Base-by-base conservation (phyloP, 805 yeast species). In the Yarrowia osloensis region DNA sequence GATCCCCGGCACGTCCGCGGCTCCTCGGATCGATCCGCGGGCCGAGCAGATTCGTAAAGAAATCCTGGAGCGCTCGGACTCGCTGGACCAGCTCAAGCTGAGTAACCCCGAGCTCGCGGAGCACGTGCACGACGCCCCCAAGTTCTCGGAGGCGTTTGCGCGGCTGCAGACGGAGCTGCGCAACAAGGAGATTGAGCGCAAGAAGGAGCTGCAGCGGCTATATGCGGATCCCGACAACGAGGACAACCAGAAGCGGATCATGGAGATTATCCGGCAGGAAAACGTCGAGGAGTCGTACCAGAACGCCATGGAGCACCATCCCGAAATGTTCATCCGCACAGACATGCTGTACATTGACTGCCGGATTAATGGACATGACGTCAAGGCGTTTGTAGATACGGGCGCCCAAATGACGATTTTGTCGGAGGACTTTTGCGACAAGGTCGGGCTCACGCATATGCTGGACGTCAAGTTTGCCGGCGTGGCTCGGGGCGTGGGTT, bases 351-450 rank as follows among this genome's bases (percentile, higher is more conserved):
- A 88, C 77, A 86, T 95, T 17, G 82, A 86, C 67, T 81, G 91
- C 46, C 88, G 85, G 70, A 88, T 94, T 40, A 93, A 95, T 73
- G 94, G 95, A 1, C 81, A 82, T 54, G 86, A 88, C 24, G 88
- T 92, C 2, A 90, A 90, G 75, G 98, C 98, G 0, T 91, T 95
- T 79, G 96, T 95, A 5, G 99, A 95, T 75, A 86, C 98, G 0
- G 99, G 99, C 2, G 98, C 99, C 0, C 97, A 92, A 76, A 81
- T 86, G 31, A 92, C 99, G 0, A 88, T 95, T 46, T 76, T 95
- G 73, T 86, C 92, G 35, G 89, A 96, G 1, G 79, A 81, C 47
- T 80, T 93, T 70, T 97, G 97, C 0, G 89, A 88, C 69, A 79
- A 81, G 57, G 85, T 93, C 68, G 89, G 89, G 1, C 78, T 95